Evolutionary conservation across 345 rosid species (phyloP), one percentile per base, ranked within the genome.

Genomic region (Linum trigynum): DNA sequence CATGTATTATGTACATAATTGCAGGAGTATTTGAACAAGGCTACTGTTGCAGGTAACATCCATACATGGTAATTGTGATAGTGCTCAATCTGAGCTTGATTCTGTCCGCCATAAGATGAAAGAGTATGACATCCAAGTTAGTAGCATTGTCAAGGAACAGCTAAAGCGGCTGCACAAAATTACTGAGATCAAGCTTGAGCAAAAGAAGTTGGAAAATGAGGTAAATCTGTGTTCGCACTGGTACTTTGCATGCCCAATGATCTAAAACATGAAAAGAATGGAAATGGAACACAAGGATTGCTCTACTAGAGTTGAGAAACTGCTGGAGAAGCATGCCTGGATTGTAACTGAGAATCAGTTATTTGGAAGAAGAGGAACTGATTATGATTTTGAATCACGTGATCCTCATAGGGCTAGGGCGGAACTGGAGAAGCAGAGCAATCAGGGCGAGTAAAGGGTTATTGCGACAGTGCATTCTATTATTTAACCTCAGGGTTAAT

Each of bases 151-250:
- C 50, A 81, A 79, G 81, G 82, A 79, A 69, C 99, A 94, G 76
- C 83, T 88, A 68, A 83, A 82, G 45, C 86, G 78, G 75, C 85
- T 86, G 72, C 86, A 86, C 60, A 80, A 80, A 67, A 85, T 88
- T 70, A 74, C 78, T 72, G 97, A 90, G 69, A 73, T 70, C 68
- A 90, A 84, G 72, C 89, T 94, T 69, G 95, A 88, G 80, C 83
- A 81, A 79, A 94, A 87, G 85, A 94, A 78, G 84, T 66, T 94
- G 78, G 99, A 94, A 76, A 94, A 94, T 84, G 99, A 88, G 99
- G 97, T 94, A 79, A 55, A 65, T 65, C 63, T 71, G 4, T 32
- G 10, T 16, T 17, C 7, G 14, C 57, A 12, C 42, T 23, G 11
- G 9, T 40, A 37, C 3, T 23, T 8, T 37, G 63, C 70, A 57